Conservation (phyloP, 306 rosid genomes). For the Acmispon strigosus region DNA sequence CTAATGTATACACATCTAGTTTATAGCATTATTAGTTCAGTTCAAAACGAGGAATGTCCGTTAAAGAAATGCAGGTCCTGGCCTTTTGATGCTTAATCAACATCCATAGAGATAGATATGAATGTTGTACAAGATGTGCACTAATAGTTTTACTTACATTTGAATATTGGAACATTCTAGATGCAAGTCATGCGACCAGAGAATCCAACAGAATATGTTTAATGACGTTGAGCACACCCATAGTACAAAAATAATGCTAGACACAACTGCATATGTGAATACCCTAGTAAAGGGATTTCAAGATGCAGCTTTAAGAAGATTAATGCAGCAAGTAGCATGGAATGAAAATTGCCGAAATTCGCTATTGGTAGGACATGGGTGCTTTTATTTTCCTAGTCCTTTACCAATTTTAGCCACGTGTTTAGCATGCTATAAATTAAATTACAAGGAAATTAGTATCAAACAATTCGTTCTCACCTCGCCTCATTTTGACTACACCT, state of each 20-base stretch:
- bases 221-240: not conserved
- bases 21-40: not conserved
- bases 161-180: conserved; percentile 6
- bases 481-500: conserved; percentile 97
- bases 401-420: not conserved
- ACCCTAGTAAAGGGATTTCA: not conserved
- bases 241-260: not conserved
- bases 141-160: not conserved
- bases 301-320: not conserved
- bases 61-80: not conserved
- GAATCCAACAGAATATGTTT: conserved; percentile 4
- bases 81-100: not conserved
- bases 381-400: not conserved
- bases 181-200: not conserved
- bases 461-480: conserved; percentile 54
- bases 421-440: not conserved
- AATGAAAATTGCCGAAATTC: conserved; percentile 2
- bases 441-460: conserved; percentile 4
- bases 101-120: not conserved
- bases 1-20: not conserved
- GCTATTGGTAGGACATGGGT: not conserved
- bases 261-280: not conserved
- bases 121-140: too few relatives aligned
- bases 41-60: conserved; percentile 9
- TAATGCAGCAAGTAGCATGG: not conserved